Evolutionary conservation across 2,329 filamentous ascomycete species (phyloP).

Genomic region (Arthrinium puccinioides): DNA sequence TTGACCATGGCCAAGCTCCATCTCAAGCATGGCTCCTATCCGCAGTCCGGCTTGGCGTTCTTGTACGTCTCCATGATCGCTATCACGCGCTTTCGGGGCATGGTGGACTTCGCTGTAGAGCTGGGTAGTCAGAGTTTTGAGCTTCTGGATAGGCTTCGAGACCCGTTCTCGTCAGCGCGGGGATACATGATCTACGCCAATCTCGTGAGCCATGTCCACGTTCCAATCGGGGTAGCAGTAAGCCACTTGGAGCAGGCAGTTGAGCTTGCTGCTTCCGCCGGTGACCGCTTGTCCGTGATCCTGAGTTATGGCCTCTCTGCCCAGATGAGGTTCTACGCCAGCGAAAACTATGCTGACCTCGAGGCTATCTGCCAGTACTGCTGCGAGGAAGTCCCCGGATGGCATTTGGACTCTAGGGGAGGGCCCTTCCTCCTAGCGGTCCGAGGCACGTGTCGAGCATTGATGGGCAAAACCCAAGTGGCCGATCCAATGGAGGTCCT

Average conservation of each 20-base stretch:
- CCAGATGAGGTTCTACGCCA: slow-evolving; percentile 61
- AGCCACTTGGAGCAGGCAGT: slow-evolving; percentile 57
- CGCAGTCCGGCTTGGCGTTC: slow-evolving; percentile 63
- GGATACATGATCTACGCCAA: slow-evolving; percentile 62
- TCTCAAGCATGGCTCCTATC: slow-evolving; percentile 55
- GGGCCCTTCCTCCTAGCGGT: slow-evolving; percentile 61
- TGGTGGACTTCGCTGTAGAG: slow-evolving; percentile 60
- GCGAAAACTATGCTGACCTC: slow-evolving; percentile 61
- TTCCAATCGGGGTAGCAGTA: slow-evolving; percentile 51
- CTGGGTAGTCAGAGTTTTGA: slow-evolving; percentile 56
- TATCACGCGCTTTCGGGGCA: slow-evolving; percentile 62
- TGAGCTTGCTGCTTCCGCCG: slow-evolving; percentile 58
- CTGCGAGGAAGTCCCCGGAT: slow-evolving; percentile 67
- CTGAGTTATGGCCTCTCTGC: slow-evolving; percentile 63
- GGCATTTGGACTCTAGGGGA: slow-evolving; percentile 64
- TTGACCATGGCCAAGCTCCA: slow-evolving; percentile 62
- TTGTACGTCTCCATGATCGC: slow-evolving; percentile 62
- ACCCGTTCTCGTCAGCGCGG: slow-evolving; percentile 59
- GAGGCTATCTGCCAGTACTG: slow-evolving; percentile 65
- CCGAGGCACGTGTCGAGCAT: slow-evolving; percentile 58
- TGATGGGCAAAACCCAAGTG: slow-evolving; percentile 65
- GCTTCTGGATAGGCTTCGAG: slow-evolving; percentile 55
- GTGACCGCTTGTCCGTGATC: slow-evolving; percentile 65
- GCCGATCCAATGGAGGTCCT: slow-evolving; percentile 49
- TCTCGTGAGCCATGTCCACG: slow-evolving; percentile 64